Percentiles rank a stretch among this genome's conserved stretches.
Evolutionary conservation across 305 asterid species (phyloP).

Genomic region (Fraxinus sp.): DNA sequence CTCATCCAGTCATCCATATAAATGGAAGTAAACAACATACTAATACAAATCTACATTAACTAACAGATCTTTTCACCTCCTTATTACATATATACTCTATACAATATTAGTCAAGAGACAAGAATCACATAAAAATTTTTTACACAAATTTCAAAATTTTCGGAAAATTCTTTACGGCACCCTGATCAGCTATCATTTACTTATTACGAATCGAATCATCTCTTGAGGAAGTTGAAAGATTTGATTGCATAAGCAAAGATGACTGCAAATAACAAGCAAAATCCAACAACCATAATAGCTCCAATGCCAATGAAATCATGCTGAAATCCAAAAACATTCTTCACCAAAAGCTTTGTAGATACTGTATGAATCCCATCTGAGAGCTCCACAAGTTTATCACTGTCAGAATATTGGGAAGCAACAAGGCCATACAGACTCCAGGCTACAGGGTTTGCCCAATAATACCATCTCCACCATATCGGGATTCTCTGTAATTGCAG

Average conservation of each 20-base stretch:
- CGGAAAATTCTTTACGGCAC: background rate
- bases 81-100: background rate
- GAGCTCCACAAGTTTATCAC: slow-evolving; percentile 50
- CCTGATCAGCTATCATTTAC: background rate
- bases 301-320: slow-evolving; percentile 67
- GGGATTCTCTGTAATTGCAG: slow-evolving; percentile 69
- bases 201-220: slow-evolving; percentile 35
- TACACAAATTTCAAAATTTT: background rate
- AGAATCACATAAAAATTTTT: background rate
- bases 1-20: background rate
- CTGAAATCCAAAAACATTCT: slow-evolving; percentile 68
- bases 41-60: background rate
- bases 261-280: slow-evolving; percentile 63
- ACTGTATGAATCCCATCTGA: slow-evolving; percentile 56
- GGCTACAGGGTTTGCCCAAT: slow-evolving; percentile 95
- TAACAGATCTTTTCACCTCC: background rate
- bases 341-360: slow-evolving; percentile 46
- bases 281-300: slow-evolving; percentile 75
- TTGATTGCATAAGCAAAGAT: slow-evolving; percentile 81
- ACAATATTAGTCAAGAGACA: background rate
- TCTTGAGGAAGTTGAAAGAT: slow-evolving; percentile 81
- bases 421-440: slow-evolving; percentile 91
- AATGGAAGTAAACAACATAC: background rate
- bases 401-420: slow-evolving; percentile 71
- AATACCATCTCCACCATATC: slow-evolving; percentile 98